These are phyloP conservation scores for Pezicula neosporulosa DNA, from an alignment of 2,329 filamentous ascomycete species.

Conservation along the genomic window DNA sequence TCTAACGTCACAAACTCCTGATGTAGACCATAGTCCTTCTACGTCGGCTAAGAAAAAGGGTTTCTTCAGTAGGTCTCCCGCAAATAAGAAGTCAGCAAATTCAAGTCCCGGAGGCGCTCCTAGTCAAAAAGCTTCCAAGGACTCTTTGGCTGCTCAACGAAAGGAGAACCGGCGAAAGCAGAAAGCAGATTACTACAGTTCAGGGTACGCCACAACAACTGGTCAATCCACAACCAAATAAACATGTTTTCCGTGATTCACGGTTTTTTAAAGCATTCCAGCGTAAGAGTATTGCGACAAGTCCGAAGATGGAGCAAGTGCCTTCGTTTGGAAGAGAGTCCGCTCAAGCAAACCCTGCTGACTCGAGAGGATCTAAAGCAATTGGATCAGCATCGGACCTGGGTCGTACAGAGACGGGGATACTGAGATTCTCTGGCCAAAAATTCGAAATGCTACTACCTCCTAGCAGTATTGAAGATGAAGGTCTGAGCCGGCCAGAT, in stretches of 20 bases:
- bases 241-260: not conserved
- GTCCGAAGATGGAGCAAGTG: not conserved
- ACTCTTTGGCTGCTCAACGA: too few species aligned
- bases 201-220: not conserved
- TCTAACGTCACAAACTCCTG: constrained; percentile 8
- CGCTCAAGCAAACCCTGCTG: not conserved
- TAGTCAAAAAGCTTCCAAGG: not conserved
- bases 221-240: not conserved
- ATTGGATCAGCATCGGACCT: not conserved
- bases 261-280: not conserved
- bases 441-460: too few species aligned
- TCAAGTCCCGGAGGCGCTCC: not conserved
- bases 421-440: too few species aligned
- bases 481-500: too few species aligned
- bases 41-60: not conserved
- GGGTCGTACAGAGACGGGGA: not conserved
- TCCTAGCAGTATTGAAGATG: too few species aligned
- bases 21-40: constrained; percentile 1
- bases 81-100: not conserved
- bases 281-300: not conserved
- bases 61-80: not conserved
- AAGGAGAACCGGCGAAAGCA: not conserved
- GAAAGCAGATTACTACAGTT: not conserved
- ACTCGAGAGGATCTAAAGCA: not conserved
- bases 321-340: not conserved